Percentiles rank a stretch among this genome's conserved stretches.
Conservation (phyloP, 805 yeast species). For the Cyberlindnera mycetangii region DNA sequence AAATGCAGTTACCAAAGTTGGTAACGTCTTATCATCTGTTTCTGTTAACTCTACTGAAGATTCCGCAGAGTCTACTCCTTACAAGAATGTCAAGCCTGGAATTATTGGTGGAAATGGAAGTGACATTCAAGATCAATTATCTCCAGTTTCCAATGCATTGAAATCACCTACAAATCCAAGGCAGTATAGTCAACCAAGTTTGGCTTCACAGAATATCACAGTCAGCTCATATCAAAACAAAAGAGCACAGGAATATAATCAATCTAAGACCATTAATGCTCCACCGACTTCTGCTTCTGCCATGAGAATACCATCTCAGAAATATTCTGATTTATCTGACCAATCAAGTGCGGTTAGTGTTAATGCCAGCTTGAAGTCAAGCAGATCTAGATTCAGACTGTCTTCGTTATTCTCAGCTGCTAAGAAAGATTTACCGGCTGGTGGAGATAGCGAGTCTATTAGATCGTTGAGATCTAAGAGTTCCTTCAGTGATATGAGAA, state of each 20-base stretch:
- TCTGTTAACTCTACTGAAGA: conserved; percentile 22
- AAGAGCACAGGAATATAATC: conserved; percentile 15
- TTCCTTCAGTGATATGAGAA: conserved; percentile 30
- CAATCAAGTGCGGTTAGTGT: conserved; percentile 19
- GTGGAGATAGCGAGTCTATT: conserved; percentile 22
- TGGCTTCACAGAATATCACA: conserved; percentile 10
- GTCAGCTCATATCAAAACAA: conserved; percentile 16
- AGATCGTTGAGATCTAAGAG: conserved; percentile 26
- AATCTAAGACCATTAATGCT: conserved; percentile 11
- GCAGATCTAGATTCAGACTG: conserved; percentile 27
- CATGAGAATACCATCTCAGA: conserved; percentile 1
- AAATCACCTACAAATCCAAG: conserved; percentile 9
- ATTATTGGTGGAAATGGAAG: conserved; percentile 29
- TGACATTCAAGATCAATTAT: conserved; percentile 2
- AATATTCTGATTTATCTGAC: conserved; percentile 17
- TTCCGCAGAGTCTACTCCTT: conserved; percentile 23
- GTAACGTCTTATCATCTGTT: conserved; percentile 25
- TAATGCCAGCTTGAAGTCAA: conserved; percentile 21
- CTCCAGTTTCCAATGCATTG: neutral
- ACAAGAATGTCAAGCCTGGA: conserved; percentile 22
- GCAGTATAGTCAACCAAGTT: conserved; percentile 11
- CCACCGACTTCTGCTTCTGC: conserved; percentile 13
- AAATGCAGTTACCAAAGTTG: conserved; percentile 23
- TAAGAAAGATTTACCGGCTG: conserved; percentile 15
- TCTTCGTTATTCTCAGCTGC: conserved; percentile 26